Base-by-base conservation (phyloP, 306 rosid genomes). In the cucumber (Cucumis sativus) region DNA sequence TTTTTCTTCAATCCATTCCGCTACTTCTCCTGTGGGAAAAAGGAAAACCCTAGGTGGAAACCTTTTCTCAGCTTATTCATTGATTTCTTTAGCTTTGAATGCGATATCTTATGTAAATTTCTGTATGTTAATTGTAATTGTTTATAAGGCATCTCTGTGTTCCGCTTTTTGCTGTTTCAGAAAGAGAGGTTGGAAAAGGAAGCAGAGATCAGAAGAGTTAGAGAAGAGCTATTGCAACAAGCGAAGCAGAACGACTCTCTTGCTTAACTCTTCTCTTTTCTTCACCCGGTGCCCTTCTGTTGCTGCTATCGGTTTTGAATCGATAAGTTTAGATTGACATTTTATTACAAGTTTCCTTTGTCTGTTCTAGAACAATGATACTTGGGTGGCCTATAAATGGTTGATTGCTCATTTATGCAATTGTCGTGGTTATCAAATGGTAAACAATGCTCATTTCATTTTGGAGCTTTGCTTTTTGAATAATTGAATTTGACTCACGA, bases 201-300 rank as follows among this genome's bases (percentile, higher is more conserved):
- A 84, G 91, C 87, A 23, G 99, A 92, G 95, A 82, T 96, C 80
- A 85, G 86, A 84, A 91, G 92, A 72, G 96, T 89, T 51, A 88
- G 98, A 69, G 93, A 90, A 79, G 91, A 96, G 73, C 83, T 96
- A 10, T 82, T 92, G 77, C 83, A 33, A 76, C 96, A 87, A 78
- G 93, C 93, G 58, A 83, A 65, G 62, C 88, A 77, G 79, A 87
- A 70, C 75, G 90, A 92, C 62, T 74, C 90, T 73, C 82, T 83
- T 60, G 86, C 89, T 57, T 91, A 83, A 93, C 25, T 56, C 70
- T 71, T 51, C 7, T 8, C 23, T n/a, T 47, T 69, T 43, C 75
- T 69, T 11, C 39, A 12, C 56, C 56, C 20, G 75, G 13, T 69
- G 75, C 55, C 78, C 79, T 84, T 85, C 58, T 47, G 60, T 51